Evolutionary conservation across 1,139 yeast genomes (phyloP).

Genomic region (Lodderomyces jiufengensis): DNA sequence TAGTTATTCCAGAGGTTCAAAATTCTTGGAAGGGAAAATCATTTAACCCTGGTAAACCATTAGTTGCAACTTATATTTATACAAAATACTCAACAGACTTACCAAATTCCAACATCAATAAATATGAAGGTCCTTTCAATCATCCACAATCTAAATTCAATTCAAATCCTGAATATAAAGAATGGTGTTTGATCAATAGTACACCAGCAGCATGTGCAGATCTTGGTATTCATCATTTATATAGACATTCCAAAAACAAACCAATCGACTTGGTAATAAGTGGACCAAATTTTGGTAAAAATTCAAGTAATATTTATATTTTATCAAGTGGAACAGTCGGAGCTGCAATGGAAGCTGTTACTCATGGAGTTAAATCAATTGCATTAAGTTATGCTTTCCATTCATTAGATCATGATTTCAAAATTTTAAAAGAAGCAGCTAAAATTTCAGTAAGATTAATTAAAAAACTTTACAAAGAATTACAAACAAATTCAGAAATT

Average conservation of each 20-base stretch:
- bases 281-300: conserved; percentile 95
- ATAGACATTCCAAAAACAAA: conserved; percentile 40
- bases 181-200: conserved; percentile 85
- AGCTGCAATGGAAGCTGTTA: conserved; percentile 92
- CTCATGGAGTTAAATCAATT: conserved; percentile 70
- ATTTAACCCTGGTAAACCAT: conserved; percentile 81
- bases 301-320: conserved; percentile 85
- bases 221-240: conserved; percentile 76
- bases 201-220: conserved; percentile 97
- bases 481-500: conserved; percentile 45
- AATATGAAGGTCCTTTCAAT: conserved; percentile 68
- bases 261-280: conserved; percentile 83
- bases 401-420: conserved; percentile 49
- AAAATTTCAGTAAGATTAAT: conserved; percentile 61
- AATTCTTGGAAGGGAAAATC: conserved; percentile 98
- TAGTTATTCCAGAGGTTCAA: conserved; percentile 77
- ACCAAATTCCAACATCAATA: conserved; percentile 32
- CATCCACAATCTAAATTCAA: conserved; percentile 34
- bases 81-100: conserved; percentile 37
- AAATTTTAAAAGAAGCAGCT: conserved; percentile 63
- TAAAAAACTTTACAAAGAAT: conserved; percentile 52
- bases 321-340: conserved; percentile 96
- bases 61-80: conserved; percentile 66
- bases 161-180: conserved; percentile 45
- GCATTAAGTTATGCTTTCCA: conserved; percentile 83